phyloP scores from a whole-genome alignment of 2,329 filamentous ascomycete species.

The Fusarium brachygibbosum region DNA sequence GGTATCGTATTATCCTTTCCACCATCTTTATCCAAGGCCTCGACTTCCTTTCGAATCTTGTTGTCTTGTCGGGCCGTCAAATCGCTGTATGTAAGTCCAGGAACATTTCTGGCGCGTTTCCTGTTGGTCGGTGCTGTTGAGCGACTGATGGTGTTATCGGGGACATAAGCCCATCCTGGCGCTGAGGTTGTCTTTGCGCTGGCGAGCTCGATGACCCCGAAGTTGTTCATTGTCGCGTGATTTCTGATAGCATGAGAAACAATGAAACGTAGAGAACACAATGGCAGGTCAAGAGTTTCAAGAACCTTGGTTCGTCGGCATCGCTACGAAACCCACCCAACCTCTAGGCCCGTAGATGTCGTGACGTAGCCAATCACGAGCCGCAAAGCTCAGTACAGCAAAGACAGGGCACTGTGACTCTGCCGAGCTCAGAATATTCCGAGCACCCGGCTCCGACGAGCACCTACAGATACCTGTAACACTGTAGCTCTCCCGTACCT shows the following conservation, averaged over 20 bases:
- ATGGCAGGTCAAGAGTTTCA: background rate
- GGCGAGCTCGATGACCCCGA: constrained; percentile 86
- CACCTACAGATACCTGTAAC: constrained; percentile 7
- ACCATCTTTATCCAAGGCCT: constrained; percentile 85
- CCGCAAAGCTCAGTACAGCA: constrained; percentile 26
- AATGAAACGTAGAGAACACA: constrained; percentile 2
- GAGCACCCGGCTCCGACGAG: constrained; percentile 42
- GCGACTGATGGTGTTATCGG: constrained; percentile 75
- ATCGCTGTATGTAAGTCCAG: constrained; percentile 69
- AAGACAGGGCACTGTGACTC: constrained; percentile 20
- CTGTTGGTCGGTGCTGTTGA: constrained; percentile 70
- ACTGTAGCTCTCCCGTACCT: constrained; percentile 30
- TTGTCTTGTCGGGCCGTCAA: constrained; percentile 85
- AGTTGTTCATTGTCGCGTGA: constrained; percentile 68
- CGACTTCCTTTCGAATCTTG: constrained; percentile 84
- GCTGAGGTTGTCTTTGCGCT: constrained; percentile 76
- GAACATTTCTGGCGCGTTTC: constrained; percentile 77
- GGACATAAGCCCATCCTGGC: constrained; percentile 93
- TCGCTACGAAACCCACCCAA: constrained; percentile 40
- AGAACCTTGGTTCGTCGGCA: constrained; percentile 10
- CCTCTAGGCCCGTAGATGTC: constrained; percentile 22
- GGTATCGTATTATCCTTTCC: constrained; percentile 79
- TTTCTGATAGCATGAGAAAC: constrained; percentile 11
- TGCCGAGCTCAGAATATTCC: constrained; percentile 48
- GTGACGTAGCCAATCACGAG: constrained; percentile 49